Percentiles rank a stretch among this genome's conserved stretches.
These are phyloP conservation scores for Pythium phragmiticola DNA, from an alignment of 352 stramenopile genomes.

Conservation along the genomic window DNA sequence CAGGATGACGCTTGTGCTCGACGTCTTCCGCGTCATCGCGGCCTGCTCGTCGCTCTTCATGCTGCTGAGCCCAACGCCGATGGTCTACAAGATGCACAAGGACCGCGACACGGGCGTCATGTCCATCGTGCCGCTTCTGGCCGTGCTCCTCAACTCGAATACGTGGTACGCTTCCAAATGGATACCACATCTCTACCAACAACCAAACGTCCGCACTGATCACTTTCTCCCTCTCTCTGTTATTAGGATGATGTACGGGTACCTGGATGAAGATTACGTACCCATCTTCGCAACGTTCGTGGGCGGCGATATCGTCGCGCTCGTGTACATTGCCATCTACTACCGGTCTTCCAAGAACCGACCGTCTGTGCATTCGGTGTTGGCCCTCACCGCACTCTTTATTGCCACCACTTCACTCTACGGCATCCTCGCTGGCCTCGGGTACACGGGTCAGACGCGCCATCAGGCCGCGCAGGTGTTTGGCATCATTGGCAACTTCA, in stretches of 20 bases:
- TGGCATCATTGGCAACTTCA: constrained; percentile 40
- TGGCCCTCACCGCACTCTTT: background rate
- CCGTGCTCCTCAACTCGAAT: constrained; percentile 48
- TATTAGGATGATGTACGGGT: constrained; percentile 41
- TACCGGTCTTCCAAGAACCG: constrained; percentile 35
- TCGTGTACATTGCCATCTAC: constrained; percentile 49
- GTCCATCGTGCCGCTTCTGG: constrained; percentile 52
- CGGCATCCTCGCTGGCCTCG: constrained; percentile 31
- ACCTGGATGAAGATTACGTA: constrained; percentile 46
- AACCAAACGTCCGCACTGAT: background rate
- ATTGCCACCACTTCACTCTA: constrained; percentile 42
- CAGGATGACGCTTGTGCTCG: constrained; percentile 2
- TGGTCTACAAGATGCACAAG: constrained; percentile 41
- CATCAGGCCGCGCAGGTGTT: constrained; percentile 21
- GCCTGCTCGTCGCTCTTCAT: constrained; percentile 36
- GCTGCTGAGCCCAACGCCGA: constrained; percentile 43
- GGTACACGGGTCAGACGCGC: constrained; percentile 32
- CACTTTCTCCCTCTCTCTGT: background rate
- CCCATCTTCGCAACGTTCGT: constrained; percentile 47
- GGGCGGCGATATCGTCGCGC: constrained; percentile 32
- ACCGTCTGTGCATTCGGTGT: background rate
- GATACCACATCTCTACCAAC: background rate
- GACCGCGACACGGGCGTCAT: constrained; percentile 38
- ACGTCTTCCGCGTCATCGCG: constrained; percentile 32
- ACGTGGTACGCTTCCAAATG: constrained; percentile 22